Conservation (phyloP, 225 moss, liverwort and hornwort genomes). For the Asterella californica region DNA sequence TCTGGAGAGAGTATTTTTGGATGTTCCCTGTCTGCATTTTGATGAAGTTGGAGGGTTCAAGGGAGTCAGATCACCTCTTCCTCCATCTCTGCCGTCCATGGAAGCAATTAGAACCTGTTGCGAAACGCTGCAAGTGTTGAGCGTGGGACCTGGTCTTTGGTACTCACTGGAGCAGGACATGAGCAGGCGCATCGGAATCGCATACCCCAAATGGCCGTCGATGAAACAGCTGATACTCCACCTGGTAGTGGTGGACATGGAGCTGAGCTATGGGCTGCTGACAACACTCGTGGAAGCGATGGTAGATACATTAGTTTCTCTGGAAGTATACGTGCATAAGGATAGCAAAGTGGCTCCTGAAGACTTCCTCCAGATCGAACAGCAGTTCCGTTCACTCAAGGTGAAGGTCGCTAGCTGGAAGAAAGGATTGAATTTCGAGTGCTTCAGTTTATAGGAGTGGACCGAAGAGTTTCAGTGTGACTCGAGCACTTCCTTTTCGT, state of each 20-base stretch:
- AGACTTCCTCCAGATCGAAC: conserved; percentile 28
- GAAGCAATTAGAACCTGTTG: conserved; percentile 29
- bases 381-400: conserved; percentile 6
- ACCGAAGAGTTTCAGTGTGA: too few species aligned
- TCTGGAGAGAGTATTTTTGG: conserved; percentile 59
- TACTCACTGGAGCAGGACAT: conserved; percentile 43
- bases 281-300: conserved; percentile 32
- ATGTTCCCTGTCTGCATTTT: conserved; percentile 58
- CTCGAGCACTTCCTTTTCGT: too few species aligned
- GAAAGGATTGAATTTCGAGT: conserved; percentile 66
- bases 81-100: conserved; percentile 37
- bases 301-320: conserved; percentile 33
- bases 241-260: conserved; percentile 50
- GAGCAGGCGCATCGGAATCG: conserved; percentile 17
- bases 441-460: conserved; percentile 61
- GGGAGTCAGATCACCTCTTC: conserved; percentile 35
- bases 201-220: conserved; percentile 40
- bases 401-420: conserved; percentile 60
- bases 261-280: conserved; percentile 47
- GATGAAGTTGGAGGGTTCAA: conserved; percentile 55
- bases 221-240: conserved; percentile 56
- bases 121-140: conserved; percentile 38
- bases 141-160: conserved; percentile 66
- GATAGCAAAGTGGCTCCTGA: conserved; percentile 43
- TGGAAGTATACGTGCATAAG: conserved; percentile 70